Conservation (phyloP, 1,284 basidiomycete genomes). For the Rhodotorula glutinis region DNA sequence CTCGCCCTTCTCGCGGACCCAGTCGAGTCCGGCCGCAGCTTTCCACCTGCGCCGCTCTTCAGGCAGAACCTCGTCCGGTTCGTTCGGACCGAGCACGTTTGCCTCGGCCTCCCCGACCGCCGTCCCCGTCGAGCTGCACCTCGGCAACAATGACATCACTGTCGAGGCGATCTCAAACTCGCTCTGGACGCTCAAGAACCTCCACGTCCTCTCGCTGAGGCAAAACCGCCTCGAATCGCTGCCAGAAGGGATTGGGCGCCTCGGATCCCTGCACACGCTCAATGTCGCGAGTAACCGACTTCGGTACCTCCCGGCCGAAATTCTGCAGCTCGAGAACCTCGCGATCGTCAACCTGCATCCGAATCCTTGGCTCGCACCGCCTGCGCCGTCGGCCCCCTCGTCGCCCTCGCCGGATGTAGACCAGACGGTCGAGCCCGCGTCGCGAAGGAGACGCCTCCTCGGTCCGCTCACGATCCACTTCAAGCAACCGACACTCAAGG, state of each 20-base stretch:
- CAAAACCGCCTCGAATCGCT: constrained; percentile 33
- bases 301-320: constrained; percentile 39
- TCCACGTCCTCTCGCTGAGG: constrained; percentile 33
- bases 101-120: not conserved
- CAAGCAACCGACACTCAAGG: constrained; percentile 22
- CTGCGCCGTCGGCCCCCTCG: not conserved
- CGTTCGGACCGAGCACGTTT: constrained; percentile 2
- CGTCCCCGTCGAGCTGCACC: constrained; percentile 32
- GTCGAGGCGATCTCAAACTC: constrained; percentile 32
- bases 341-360: constrained; percentile 20
- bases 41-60: not conserved
- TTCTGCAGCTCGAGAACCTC: constrained; percentile 34
- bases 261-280: constrained; percentile 31
- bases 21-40: constrained; percentile 6
- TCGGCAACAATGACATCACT: constrained; percentile 36
- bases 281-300: constrained; percentile 34
- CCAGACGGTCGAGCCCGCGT: not conserved
- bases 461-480: constrained; percentile 21
- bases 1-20: constrained; percentile 3
- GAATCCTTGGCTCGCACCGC: constrained; percentile 26
- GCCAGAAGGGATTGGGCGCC: constrained; percentile 36
- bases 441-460: constrained; percentile 14
- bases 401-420: not conserved
- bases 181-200: constrained; percentile 37
- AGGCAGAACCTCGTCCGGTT: constrained; percentile 18